A percentile compares a stretch with the other conserved stretches of the same genome.
Evolutionary conservation across 805 yeast species (phyloP).

Genomic region (Candida pini): DNA sequence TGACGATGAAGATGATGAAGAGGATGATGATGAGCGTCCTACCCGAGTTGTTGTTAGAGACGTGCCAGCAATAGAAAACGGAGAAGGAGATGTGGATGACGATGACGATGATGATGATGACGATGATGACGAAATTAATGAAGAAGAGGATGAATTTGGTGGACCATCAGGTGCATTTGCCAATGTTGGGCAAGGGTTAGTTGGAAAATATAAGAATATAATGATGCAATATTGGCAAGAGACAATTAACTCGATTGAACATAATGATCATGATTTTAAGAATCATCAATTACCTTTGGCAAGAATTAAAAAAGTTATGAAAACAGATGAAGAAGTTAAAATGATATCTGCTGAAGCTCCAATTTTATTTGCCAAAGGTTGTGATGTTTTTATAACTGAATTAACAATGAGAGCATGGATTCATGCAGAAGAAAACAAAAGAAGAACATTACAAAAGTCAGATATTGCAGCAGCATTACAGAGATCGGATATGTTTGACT

Average conservation of each 20-base stretch:
- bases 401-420: conserved; percentile 99
- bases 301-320: conserved; percentile 95
- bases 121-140: conserved; percentile 31
- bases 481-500: conserved; percentile 95
- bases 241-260: conserved; percentile 84
- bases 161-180: conserved; percentile 34
- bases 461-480: conserved; percentile 95
- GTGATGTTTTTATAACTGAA: conserved; percentile 95
- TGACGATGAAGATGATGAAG: conserved; percentile 19
- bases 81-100: conserved; percentile 14
- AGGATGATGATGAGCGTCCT: conserved; percentile 26
- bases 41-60: too few relatives aligned
- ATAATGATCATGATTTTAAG: conserved; percentile 84
- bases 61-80: too few relatives aligned
- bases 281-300: conserved; percentile 94
- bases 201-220: conserved; percentile 74
- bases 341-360: conserved; percentile 99
- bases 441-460: conserved; percentile 88
- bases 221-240: conserved; percentile 99
- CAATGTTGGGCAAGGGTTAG: conserved; percentile 90
- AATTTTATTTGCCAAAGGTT: conserved; percentile 93
- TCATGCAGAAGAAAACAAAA: conserved; percentile 93
- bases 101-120: conserved; percentile 11
- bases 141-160: conserved; percentile 34
- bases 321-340: conserved; percentile 92